These are phyloP conservation scores for Beauveria medogensis DNA, from an alignment of 2,329 filamentous ascomycete genomes.

Conservation along the genomic window DNA sequence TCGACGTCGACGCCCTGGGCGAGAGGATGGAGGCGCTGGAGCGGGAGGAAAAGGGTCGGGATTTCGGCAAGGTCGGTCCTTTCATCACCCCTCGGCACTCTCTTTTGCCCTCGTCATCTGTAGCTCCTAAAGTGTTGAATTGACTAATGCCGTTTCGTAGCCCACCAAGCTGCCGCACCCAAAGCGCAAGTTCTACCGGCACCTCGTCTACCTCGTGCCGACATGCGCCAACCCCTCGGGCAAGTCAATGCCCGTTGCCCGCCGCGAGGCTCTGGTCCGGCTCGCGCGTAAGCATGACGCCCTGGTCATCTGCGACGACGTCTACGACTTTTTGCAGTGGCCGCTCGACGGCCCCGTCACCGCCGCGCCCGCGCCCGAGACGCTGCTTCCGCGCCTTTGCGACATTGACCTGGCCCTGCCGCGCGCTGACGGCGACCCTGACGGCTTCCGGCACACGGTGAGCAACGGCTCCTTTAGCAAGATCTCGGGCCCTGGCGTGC, in stretches of 20 bases:
- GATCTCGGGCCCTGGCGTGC: conserved; percentile 68
- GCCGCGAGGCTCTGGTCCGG: conserved; percentile 61
- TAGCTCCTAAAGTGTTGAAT: neutral
- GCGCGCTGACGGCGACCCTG: conserved; percentile 35
- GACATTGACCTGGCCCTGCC: conserved; percentile 68
- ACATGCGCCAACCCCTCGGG: conserved; percentile 85
- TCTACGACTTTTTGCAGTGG: conserved; percentile 92
- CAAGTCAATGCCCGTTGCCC: conserved; percentile 65
- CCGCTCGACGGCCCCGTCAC: conserved; percentile 33
- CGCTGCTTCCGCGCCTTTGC: conserved; percentile 66
- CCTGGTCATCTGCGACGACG: conserved; percentile 80
- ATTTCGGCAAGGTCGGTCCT: neutral
- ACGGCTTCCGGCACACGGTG: conserved; percentile 65
- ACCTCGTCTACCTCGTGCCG: conserved; percentile 82
- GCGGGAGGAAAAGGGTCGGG: conserved; percentile 15
- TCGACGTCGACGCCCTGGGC: conserved; percentile 53
- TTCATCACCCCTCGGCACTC: neutral
- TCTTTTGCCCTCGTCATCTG: neutral
- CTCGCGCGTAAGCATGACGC: conserved; percentile 73
- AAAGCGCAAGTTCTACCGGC: conserved; percentile 71
- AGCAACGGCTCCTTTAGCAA: conserved; percentile 92
- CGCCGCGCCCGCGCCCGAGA: conserved; percentile 14
- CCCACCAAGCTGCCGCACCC: conserved; percentile 47
- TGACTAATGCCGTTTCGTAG: conserved; percentile 17
- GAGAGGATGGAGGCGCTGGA: conserved; percentile 23